Base-by-base conservation (phyloP, 163 green algal genomes). In the Scenedesmus sp. region DNA sequence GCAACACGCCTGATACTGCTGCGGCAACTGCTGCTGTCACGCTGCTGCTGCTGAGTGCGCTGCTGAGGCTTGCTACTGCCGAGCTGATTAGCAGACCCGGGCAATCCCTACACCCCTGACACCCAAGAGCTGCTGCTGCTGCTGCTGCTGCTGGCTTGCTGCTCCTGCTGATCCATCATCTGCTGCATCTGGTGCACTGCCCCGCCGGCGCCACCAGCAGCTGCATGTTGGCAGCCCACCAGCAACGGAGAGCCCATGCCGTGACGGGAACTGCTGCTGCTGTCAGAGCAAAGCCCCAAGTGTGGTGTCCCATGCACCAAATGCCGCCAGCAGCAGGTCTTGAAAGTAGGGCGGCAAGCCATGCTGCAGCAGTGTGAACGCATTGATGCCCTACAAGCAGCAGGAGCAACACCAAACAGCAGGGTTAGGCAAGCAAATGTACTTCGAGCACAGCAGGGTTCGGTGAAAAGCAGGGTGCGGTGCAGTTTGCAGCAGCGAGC, bases 241-340 rank as follows among this genome's bases (percentile, higher is more conserved):
- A 91, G 30, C 15, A 24, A 35, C 87, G 83, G 1, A 86, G 51
- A 2, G 87, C 87, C 76, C 79, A 91, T 43, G 87, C 87, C 49
- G 78, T 68, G 78, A 80, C 56, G 22, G 87, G 78, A 13, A 87
- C 22, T 49, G 79, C 56, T 61, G 43, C 78, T 59, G 59, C 87
- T 83, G 87, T 68, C 7, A 87, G 30, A 12, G 26, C 37, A 9
- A 81, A 0, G 12, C 13, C 51, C 79, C 87, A 91, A 86, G 78
- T 10, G 79, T 51, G 40, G 53, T 56, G 53, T 87, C 56, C 79
- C 87, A 86, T 6, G 37, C 78, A 4, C 79, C 86, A 46, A 84
- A 76, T 6, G 37, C 35, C 16, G 20, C 30, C 43, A 86, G 42
- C 42, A 91, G 79, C 56, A 87, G 15, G 53, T 83, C 40, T 42